Base-by-base conservation (phyloP, 352 stramenopile species). In the Lagenidium giganteum region DNA sequence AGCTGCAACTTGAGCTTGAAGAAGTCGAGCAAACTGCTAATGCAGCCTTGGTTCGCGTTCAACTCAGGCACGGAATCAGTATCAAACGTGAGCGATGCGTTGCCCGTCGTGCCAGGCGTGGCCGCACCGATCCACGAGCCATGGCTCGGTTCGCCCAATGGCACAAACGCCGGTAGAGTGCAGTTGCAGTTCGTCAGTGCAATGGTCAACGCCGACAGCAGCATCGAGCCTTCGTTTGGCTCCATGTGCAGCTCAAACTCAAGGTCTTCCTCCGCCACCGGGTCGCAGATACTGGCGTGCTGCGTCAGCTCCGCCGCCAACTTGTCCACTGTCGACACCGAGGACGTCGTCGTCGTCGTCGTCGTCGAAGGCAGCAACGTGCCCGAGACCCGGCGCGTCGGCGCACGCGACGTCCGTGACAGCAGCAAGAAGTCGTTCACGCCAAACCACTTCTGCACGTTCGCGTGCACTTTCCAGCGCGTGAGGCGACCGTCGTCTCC, bases 1-100 rank as follows among this genome's bases (percentile, higher is more conserved):
- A 91, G 47, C 40, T 87, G 74, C 28, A 93, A 50, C 38, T 93
- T 93, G n/a, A 70, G 44, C 42, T 84, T 81, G 51, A 93, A 93
- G 44, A 90, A 87, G 30, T 90, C 75, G 1, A 93, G 34, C 24
- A 93, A 39, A 0, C 81, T 78, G 20, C 72, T 89, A 42, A 93
- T 83, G 20, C 72, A 86, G 33, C 70, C 87, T 47, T 93, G 81
- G 31, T 83, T 82, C 17, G 67, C 61, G 31, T 76, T 84, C 12
- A 89, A 41, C 37, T 93, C 77, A 0, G 75, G 70, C 8, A 85
- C 71, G 5, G 61, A 74, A 34, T 88, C 74, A 0, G 81, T 93
- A 8, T 93, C 81, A 47, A 93, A 90, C 5, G 61, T 60, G 24
- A 90, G 72, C 11, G 77, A 82, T 6, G 89, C 73, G 37, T 83